Evolutionary conservation across 495 filamentous ascomycete genomes (phyloP), one percentile per base, ranked within the genome.

Genomic region (Hamigera avellanea): DNA sequence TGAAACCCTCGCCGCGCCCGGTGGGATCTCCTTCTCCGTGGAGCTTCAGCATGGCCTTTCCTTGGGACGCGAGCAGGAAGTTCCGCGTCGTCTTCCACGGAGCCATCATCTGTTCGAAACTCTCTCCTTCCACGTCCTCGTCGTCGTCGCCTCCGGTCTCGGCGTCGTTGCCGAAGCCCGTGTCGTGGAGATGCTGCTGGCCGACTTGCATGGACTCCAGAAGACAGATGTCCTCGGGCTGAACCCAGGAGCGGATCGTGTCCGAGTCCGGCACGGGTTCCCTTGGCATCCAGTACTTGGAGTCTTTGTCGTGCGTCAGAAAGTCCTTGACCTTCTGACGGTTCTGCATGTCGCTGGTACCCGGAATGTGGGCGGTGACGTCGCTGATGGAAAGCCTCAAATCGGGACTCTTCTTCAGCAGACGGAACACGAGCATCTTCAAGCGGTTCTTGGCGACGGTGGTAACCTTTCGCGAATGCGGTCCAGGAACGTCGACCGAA

Each of bases 131-230:
- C 39, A 75, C 75, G 8, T 78, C 73, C 5, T 76, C 67, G 26
- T 80, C 70, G 40, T 82, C 75, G 35, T 80, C 80, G 32, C 78
- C 72, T 14, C 83, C 77, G 30, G 79, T 81, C 10, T 84, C 83
- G 5, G 76, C 72, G 49, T 82, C 81, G 45, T 76, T 79, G 17
- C 67, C 69, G 54, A 77, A 80, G n/a, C 83, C 83, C 14, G 84
- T 77, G 52, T 96, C 83, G 42, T 80, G 68, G 28, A 96, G 76
- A 52, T 86, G 78, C 37, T 82, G 77, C 28, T 83, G 73, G 19
- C 91, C 91, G 33, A 95, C 82, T 57, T 96, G 89, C 91, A 96
- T 96, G 1, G 91, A 82, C 49, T 99, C 88, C 3, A 96, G 67
- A 25, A 95, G 59, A 59, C 87, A 96, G 2, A 95, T 79, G 44